Percentiles rank a stretch among this genome's conserved stretches.
Conservation (phyloP, 2,329 filamentous ascomycete genomes). For the Blastomyces percursus region DNA sequence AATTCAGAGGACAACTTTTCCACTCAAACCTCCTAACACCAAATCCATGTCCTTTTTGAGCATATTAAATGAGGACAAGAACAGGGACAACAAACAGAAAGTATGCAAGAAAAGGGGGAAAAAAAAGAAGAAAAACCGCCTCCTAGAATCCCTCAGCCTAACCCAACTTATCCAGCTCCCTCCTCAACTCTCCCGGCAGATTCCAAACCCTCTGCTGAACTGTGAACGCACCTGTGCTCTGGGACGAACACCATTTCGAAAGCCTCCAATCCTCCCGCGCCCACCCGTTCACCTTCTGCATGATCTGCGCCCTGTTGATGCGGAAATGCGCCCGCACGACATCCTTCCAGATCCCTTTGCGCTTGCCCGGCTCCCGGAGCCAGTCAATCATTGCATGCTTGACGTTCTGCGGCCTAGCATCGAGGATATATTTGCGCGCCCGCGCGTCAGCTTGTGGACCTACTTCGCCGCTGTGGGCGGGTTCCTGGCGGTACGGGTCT, state of each 20-base stretch:
- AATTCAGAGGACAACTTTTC: neutral
- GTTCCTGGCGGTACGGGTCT: constrained; percentile 47
- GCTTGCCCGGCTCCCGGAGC: constrained; percentile 9
- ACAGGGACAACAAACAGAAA: neutral
- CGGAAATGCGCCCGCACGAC: constrained; percentile 14
- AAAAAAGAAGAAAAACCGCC: neutral
- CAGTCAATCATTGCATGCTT: constrained; percentile 14
- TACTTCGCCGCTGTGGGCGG: constrained; percentile 26
- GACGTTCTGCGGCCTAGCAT: constrained; percentile 11
- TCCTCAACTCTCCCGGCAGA: neutral
- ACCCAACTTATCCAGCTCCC: neutral
- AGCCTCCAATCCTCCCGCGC: constrained; percentile 23
- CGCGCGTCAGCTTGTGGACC: constrained; percentile 9
- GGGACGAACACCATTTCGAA: neutral
- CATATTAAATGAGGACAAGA: neutral
- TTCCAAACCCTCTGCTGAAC: neutral
- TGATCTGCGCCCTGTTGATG: constrained; percentile 11
- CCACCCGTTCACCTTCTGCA: constrained; percentile 36
- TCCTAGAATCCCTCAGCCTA: neutral
- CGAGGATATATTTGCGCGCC: constrained; percentile 24
- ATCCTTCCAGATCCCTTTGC: constrained; percentile 15
- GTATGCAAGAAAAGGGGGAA: neutral
- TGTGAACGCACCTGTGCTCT: neutral
- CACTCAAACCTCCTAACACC: neutral
- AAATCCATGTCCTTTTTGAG: neutral